Percentiles rank a stretch among this genome's conserved stretches.
Conservation (phyloP, 495 filamentous ascomycete genomes). For the Aspergillus saccharolyticus region DNA sequence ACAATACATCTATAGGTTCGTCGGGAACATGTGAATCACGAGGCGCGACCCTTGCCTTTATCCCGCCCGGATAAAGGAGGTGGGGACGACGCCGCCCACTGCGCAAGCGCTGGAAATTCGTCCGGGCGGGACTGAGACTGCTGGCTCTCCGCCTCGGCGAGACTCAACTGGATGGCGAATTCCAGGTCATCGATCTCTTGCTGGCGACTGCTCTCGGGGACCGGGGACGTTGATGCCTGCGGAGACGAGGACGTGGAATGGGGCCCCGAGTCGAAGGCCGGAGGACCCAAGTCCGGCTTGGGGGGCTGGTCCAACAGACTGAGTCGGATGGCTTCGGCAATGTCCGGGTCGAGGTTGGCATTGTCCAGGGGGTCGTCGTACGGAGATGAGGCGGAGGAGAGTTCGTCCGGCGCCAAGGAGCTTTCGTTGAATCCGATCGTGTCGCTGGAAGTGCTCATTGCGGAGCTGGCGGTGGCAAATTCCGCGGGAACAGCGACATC, state of each 20-base stretch:
- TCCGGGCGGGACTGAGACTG: constrained; percentile 30
- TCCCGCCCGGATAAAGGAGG: constrained; percentile 11
- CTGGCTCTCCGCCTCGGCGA: constrained; percentile 52
- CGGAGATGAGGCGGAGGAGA: constrained; percentile 39
- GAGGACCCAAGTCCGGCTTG: not conserved
- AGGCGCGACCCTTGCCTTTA: constrained; percentile 43
- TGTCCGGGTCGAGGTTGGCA: constrained; percentile 64
- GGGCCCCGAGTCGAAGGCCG: constrained; percentile 31
- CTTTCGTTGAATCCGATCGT: constrained; percentile 41
- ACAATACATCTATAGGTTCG: not conserved
- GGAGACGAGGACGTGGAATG: constrained; percentile 28
- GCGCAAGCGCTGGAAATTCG: constrained; percentile 54
- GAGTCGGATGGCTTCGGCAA: constrained; percentile 75
- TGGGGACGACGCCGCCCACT: constrained; percentile 16
- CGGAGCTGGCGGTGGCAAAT: not conserved
- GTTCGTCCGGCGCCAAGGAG: constrained; percentile 45
- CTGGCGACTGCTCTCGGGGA: constrained; percentile 33
- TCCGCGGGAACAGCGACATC: constrained; percentile 47
- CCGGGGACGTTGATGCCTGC: constrained; percentile 39
- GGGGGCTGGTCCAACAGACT: constrained; percentile 56
- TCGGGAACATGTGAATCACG: constrained; percentile 23
- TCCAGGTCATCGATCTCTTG: constrained; percentile 72
- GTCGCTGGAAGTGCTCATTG: constrained; percentile 39
- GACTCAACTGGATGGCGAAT: constrained; percentile 76
- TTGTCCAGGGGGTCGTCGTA: constrained; percentile 43